Conservation (phyloP, 2,329 filamentous ascomycete species). For the Pseudogymnoascus sp. region DNA sequence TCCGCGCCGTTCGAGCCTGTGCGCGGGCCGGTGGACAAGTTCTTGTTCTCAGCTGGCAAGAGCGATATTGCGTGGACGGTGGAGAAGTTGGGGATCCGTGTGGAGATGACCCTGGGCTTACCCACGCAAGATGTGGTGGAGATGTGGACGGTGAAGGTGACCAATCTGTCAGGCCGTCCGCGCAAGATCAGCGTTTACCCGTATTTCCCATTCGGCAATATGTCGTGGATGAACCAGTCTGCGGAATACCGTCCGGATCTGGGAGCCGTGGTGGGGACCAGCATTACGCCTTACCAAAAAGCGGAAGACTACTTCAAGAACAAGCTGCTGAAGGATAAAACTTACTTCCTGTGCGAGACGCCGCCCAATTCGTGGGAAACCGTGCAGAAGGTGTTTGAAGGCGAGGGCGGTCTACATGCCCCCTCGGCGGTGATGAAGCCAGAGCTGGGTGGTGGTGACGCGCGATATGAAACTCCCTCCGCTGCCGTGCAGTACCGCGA, state of each 20-base stretch:
- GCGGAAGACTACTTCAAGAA: constrained; percentile 50
- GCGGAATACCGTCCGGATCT: constrained; percentile 44
- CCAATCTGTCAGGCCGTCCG: constrained; percentile 39
- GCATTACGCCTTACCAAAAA: constrained; percentile 51
- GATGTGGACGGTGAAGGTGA: constrained; percentile 47
- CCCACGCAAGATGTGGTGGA: constrained; percentile 49
- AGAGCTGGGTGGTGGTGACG: constrained; percentile 39
- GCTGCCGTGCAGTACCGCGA: constrained; percentile 47
- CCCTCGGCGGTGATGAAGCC: constrained; percentile 38
- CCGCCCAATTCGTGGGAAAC: constrained; percentile 46
- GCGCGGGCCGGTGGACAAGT: constrained; percentile 39
- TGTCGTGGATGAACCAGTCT: constrained; percentile 57
- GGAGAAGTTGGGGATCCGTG: constrained; percentile 42
- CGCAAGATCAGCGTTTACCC: constrained; percentile 47
- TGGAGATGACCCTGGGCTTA: constrained; percentile 45
- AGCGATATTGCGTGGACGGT: constrained; percentile 48
- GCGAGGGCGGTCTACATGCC: constrained; percentile 47
- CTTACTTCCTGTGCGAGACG: constrained; percentile 49
- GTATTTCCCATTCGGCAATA: constrained; percentile 52
- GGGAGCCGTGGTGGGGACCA: constrained; percentile 43
- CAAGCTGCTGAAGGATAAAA: constrained; percentile 50
- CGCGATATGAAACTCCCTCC: constrained; percentile 48
- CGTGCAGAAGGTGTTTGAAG: constrained; percentile 45
- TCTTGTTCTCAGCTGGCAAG: constrained; percentile 48
- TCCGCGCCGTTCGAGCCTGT: constrained; percentile 51